A percentile compares a stretch with the other conserved stretches of the same genome.
Evolutionary conservation across 768 basidiomycete genomes (phyloP).

Genomic region (Arthromyces matolae): DNA sequence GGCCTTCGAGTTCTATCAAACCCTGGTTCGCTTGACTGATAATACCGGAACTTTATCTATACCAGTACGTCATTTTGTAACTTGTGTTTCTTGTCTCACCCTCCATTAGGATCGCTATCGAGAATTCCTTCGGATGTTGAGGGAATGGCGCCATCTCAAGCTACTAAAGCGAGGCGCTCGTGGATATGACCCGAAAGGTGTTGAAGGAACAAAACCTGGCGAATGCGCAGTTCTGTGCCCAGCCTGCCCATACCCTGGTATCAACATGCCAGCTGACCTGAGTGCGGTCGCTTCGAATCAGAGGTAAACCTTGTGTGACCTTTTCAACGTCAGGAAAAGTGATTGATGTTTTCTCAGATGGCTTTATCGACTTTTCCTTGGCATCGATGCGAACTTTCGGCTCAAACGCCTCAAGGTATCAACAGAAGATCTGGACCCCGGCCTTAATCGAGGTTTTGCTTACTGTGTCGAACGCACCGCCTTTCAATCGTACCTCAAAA

Average conservation of each 20-base stretch:
- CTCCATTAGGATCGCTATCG: neutral
- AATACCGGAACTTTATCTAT: too few species aligned
- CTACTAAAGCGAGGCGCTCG: neutral
- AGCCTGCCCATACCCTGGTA: too few species aligned
- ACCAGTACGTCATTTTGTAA: neutral
- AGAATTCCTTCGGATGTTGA: neutral
- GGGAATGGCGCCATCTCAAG: too few species aligned
- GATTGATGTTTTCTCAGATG: neutral
- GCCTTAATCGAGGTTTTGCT: neutral
- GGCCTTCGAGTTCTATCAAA: conserved; percentile 24
- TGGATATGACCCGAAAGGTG: neutral
- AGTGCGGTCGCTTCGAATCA: neutral
- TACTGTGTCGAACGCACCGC: neutral
- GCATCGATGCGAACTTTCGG: neutral
- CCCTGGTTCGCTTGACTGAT: conserved; percentile 19
- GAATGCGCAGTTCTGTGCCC: neutral
- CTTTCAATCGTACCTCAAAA: neutral
- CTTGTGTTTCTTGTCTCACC: too few species aligned
- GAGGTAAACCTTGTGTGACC: too few species aligned
- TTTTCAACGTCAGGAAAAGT: too few species aligned
- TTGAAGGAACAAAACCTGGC: neutral
- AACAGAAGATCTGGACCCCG: too few species aligned
- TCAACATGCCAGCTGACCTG: neutral
- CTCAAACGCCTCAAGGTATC: neutral
- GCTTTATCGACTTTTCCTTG: neutral